Base-by-base conservation (phyloP, 306 rosid species). In the Dryas drummondii region DNA sequence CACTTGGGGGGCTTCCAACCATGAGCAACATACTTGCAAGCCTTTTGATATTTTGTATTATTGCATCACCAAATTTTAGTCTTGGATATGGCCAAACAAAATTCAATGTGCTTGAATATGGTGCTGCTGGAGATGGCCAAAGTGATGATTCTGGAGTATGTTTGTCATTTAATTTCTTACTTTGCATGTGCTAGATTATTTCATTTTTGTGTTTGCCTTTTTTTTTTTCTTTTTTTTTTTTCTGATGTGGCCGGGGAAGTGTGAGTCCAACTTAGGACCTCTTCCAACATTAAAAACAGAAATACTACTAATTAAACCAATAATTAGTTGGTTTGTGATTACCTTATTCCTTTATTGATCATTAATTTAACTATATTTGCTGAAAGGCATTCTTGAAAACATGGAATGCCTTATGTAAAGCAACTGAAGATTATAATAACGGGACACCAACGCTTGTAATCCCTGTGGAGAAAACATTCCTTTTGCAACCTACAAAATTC, bases 81-180 rank as follows among this genome's bases (percentile, higher is more conserved):
- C 8, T 64, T 42, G 51, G 50, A 6, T 9, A 63, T 63, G 68
- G 15, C n/a, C 16, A 27, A 16, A 66, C 15, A 53, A 60, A 26
- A 5, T 76, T 82, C 70, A 13, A 82, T 9, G 78, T 85, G 17
- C 79, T 82, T 37, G 5, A 61, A 1, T 82, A 15, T 66, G 86
- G 80, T 73, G 88, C 82, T 32, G 19, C 11, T 76, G 88, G 86
- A 48, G 80, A 85, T 76, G 86, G 78, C 7, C n/a, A 1, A 5
- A 51, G 80, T 2, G 86, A 85, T 73, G 86, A 82, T 73, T 64
- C 80, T 17, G 6, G 10, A 52, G 62, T 51, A 73, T 17, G 16
- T 11, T 17, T 19, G 11, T 47, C 7, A 4, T 11, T 32, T 32
- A 32, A 11, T 32, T 5, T 37, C 0, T 9, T 10, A 10, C 13